phyloP scores from a whole-genome alignment of 2,329 filamentous ascomycete species.

The Clathrospora elynae region DNA sequence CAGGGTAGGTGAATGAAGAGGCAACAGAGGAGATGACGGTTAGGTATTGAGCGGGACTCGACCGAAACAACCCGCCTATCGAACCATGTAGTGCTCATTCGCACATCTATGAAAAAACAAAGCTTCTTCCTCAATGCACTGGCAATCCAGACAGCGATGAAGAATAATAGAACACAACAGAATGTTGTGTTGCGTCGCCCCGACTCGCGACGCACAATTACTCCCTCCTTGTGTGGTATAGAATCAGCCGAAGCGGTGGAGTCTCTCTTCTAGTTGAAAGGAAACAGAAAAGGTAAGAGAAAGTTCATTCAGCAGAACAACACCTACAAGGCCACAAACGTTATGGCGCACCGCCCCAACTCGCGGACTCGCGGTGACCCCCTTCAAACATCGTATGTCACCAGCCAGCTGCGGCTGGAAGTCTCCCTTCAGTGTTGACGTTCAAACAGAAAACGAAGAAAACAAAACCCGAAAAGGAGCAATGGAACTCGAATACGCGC shows the following conservation, averaged over 20 bases:
- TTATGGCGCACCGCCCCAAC: neutral
- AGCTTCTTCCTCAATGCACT: constrained; percentile 11
- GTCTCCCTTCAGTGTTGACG: no score
- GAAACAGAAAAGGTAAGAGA: neutral
- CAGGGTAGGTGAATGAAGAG: no score
- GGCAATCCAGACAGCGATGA: constrained; percentile 10
- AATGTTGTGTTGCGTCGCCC: neutral
- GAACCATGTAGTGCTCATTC: no score
- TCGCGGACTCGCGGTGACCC: neutral
- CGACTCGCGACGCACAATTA: neutral
- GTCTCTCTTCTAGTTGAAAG: neutral
- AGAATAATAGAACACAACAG: constrained; percentile 5
- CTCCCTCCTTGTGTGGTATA: neutral
- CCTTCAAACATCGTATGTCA: neutral
- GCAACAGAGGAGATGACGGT: no score
- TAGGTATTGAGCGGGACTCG: no score
- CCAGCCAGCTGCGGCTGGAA: no score
- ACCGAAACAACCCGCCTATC: no score
- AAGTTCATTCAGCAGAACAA: neutral
- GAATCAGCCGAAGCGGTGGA: neutral
- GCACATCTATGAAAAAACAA: no score
- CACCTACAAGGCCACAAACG: no score
- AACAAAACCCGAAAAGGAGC: no score
- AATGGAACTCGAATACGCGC: no score
- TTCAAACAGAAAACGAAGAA: no score